phyloP scores from a whole-genome alignment of 768 basidiomycete genomes.

The Termitomyces titanicus region DNA sequence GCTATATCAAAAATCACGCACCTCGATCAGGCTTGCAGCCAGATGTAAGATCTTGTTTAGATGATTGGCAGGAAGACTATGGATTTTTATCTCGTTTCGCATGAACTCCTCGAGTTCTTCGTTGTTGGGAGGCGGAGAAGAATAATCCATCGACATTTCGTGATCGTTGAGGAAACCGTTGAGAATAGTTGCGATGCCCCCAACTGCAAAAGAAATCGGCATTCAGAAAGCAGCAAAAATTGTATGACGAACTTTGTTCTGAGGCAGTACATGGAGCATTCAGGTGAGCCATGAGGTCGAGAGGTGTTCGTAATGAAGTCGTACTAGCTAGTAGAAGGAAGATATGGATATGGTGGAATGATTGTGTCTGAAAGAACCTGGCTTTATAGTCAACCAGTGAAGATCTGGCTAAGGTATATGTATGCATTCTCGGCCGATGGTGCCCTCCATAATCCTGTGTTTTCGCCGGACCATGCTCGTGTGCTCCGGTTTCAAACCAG shows the following conservation, averaged over 20 bases:
- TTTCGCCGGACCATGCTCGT: too few species aligned
- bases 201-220: background rate
- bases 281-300: too few species aligned
- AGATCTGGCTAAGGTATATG: too few species aligned
- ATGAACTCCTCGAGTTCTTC: conserved; percentile 11
- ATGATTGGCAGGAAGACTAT: background rate
- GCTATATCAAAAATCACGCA: background rate
- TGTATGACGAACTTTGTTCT: background rate
- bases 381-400: too few species aligned
- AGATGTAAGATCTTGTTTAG: conserved; percentile 7
- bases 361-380: too few species aligned
- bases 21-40: conserved; percentile 14
- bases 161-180: conserved; percentile 6
- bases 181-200: background rate
- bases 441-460: too few species aligned
- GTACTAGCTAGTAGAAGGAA: too few species aligned
- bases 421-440: too few species aligned
- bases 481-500: too few species aligned
- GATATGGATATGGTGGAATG: too few species aligned
- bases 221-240: background rate
- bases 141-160: background rate
- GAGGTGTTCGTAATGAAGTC: too few species aligned
- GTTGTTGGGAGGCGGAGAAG: background rate
- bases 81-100: conserved; percentile 3
- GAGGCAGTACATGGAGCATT: background rate